A percentile compares a stretch with the other conserved stretches of the same genome.
phyloP scores from a whole-genome alignment of 371 early-diverging fungal genomes.

The Rhizomucor miehei region DNA sequence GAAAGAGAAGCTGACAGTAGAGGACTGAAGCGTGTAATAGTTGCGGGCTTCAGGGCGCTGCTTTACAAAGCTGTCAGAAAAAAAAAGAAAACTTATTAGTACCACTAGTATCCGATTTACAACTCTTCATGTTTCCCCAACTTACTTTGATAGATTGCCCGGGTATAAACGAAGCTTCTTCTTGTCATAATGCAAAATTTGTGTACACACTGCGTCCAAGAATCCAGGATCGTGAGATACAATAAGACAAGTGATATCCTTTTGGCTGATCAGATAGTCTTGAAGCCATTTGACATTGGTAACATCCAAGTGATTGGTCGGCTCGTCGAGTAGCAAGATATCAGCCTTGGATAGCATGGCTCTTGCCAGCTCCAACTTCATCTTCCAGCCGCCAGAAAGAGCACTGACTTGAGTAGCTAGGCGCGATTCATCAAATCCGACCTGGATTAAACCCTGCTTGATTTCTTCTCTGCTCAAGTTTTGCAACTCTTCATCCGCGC shows the following conservation, averaged over 20 bases:
- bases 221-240: conserved; percentile 99
- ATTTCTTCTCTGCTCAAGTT: conserved; percentile 50
- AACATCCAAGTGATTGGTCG: conserved; percentile 91
- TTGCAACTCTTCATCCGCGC: conserved; percentile 48
- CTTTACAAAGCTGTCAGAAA: conserved; percentile 43
- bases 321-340: conserved; percentile 97
- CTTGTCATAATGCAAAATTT: conserved; percentile 78
- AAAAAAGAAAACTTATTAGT: no score
- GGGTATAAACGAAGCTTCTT: conserved; percentile 66
- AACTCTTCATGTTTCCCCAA: neutral
- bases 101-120: neutral
- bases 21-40: conserved; percentile 71
- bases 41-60: conserved; percentile 57
- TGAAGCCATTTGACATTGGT: conserved; percentile 95
- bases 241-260: conserved; percentile 94
- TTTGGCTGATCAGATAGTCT: conserved; percentile 88
- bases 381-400: conserved; percentile 90
- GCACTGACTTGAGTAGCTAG: conserved; percentile 56
- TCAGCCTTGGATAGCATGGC: conserved; percentile 85
- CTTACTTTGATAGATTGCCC: conserved; percentile 61
- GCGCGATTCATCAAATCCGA: conserved; percentile 67
- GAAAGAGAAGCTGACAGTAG: conserved; percentile 70
- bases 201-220: conserved; percentile 80
- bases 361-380: conserved; percentile 81
- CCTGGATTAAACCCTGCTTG: conserved; percentile 50